Evolutionary conservation across 495 filamentous ascomycete genomes (phyloP), one percentile per base, ranked within the genome.

Genomic region (Penicillium desertorum): DNA sequence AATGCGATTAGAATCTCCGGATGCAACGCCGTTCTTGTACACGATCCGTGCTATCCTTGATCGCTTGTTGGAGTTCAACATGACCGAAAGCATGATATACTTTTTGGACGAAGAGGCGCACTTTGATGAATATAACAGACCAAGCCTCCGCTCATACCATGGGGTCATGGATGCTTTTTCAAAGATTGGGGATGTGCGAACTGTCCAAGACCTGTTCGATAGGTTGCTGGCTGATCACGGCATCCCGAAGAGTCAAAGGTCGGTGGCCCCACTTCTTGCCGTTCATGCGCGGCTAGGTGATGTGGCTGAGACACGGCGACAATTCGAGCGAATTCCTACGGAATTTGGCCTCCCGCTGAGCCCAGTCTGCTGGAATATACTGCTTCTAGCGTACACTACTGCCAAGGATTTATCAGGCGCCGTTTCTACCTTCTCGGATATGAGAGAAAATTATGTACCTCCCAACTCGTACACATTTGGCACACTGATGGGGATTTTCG

Each of bases 401-500:
- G 81, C 81, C 5, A 76, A 79, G 27, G 87, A 96, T 69, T 75
- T 88, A 45, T 75, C 84, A 39, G 83, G 83, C 4, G 84, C 84
- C 16, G 74, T 89, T 57, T 58, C 70, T 3, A 77, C 76, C 25
- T 88, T 92, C 56, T 72, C 84, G 17, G 62, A 77, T 12, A 72
- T 94, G 63, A 66, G 82, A 16, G 59, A 71, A 9, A 45, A 57
- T 12, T 66, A 68, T 5, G 58, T 77, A 12, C 51, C 72, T 27
- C 85, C 85, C 0, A 81, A 88, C 66, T 55, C 67, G 1, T 79
- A 83, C 61, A 88, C 87, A 5, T 91, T 88, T 58, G 85, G 78
- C 19, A 86, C 83, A 2, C 59, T 96, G 52, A 88, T 96, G 81
- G 79, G 79, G 17, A 75, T 94, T 66, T 84, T 82, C 50, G 86